Conservation (phyloP, 108 stramenopile genomes). For the Seminavis robusta region DNA sequence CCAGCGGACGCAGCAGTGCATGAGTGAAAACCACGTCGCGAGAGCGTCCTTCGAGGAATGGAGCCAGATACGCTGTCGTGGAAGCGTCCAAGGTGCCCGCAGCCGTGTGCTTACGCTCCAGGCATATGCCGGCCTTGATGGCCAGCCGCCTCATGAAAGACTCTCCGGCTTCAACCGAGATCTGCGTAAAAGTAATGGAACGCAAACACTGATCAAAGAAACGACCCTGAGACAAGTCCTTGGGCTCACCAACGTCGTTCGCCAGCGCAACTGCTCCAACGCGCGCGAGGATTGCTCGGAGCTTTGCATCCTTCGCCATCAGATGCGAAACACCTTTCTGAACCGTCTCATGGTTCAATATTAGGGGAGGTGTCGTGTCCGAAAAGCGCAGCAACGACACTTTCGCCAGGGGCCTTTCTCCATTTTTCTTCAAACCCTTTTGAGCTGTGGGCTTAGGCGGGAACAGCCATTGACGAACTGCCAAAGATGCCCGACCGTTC, state of each 20-base stretch:
- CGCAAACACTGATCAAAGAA: conserved; percentile 1
- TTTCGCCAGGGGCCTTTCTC: background rate
- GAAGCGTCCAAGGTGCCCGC: background rate
- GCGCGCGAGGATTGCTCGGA: background rate
- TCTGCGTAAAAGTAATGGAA: background rate
- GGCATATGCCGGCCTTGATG: background rate
- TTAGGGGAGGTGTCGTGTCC: background rate
- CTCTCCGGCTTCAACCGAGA: background rate
- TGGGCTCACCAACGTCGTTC: background rate
- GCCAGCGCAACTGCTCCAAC: background rate
- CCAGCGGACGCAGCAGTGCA: no score
- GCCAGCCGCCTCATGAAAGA: background rate
- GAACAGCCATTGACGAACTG: conserved; percentile 1
- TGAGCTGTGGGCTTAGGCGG: background rate
- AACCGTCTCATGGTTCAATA: background rate
- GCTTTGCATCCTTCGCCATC: background rate
- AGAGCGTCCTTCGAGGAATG: no score
- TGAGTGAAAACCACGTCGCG: no score
- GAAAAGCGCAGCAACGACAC: conserved; percentile 1
- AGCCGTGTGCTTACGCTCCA: background rate
- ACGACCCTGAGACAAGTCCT: background rate
- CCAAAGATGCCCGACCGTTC: background rate
- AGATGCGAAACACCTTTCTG: background rate
- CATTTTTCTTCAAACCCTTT: no score
- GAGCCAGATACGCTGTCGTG: no score